Base-by-base conservation (phyloP, 129 eudicot species). In the Lonicera japonica region DNA sequence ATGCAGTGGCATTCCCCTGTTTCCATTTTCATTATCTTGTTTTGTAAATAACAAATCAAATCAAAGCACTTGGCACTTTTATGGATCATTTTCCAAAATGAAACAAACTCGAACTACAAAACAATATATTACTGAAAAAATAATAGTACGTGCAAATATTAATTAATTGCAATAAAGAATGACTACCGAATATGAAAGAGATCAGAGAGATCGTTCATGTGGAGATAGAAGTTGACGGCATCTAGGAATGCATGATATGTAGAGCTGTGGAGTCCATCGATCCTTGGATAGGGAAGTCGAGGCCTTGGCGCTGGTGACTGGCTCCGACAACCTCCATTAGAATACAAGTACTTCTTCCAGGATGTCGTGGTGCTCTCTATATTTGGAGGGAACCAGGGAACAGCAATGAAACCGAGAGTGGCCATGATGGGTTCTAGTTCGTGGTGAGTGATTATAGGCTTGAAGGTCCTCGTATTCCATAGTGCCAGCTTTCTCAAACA, bases 1-100 rank as follows among this genome's bases (percentile, higher is more conserved):
- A 60, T 73, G 70, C 63, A 81, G 70, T 8, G 86, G 77, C 74
- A 81, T 73, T 65, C 79, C 86, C 81, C 85, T 80, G 67, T 48
- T 46, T 75, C 25, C 65, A 57, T 15, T 34, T 18, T 25, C 16
- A 29, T 19, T 25, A 3, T 29, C 6, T 29, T 29, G 6, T 2
- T 29, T 29, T 29, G 25, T 24, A 64, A 23, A 51, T 24, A 64
- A 23, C 17, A 17, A 5, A 47, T 46, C 2, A n/a, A 47, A 11
- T 19, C 41, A 11, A 23, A 50, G 4, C 19, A 8, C 53, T 47
- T 47, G 53, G 14, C 21, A 50, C 15, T 11, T 7, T 50, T 50
- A 14, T 11, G 50, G 16, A 43, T 8, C 43, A 38, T 38, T 4
- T 38, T 10, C 10, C 6, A 38, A 38, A 5, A 38, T 38, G 43